Evolutionary conservation across 768 basidiomycete genomes (phyloP).

Genomic region (Russula compacta): DNA sequence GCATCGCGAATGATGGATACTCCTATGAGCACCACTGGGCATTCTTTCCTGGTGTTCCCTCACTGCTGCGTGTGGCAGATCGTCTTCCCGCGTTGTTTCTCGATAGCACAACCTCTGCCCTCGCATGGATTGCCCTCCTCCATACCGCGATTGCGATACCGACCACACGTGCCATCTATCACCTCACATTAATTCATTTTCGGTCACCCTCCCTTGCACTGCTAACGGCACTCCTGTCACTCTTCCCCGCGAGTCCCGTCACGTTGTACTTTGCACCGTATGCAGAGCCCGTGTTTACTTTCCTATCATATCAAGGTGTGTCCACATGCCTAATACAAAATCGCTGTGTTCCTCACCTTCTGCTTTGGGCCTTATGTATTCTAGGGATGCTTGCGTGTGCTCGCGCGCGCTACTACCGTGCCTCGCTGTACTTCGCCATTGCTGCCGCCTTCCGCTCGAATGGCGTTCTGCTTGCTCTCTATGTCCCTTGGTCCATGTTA

Average conservation of each 20-base stretch:
- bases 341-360: not conserved
- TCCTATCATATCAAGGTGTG: slow-evolving; percentile 64
- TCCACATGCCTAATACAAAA: slow-evolving; percentile 17
- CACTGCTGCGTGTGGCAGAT: slow-evolving; percentile 35
- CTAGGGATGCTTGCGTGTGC: slow-evolving; percentile 55
- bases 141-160: slow-evolving; percentile 32
- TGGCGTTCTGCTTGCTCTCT: slow-evolving; percentile 66
- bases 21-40: slow-evolving; percentile 79
- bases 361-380: not conserved
- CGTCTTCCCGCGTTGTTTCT: not conserved
- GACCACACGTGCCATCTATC: slow-evolving; percentile 41
- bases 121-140: slow-evolving; percentile 26
- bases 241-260: slow-evolving; percentile 74
- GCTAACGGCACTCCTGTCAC: slow-evolving; percentile 55
- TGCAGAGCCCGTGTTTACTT: slow-evolving; percentile 81
- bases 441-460: slow-evolving; percentile 70
- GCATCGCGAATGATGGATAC: slow-evolving; percentile 53
- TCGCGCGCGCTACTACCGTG: slow-evolving; percentile 39
- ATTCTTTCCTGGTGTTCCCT: slow-evolving; percentile 66
- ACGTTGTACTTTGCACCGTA: slow-evolving; percentile 66
- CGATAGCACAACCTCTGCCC: not conserved
- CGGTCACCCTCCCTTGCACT: slow-evolving; percentile 48
- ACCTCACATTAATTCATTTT: slow-evolving; percentile 51
- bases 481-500: slow-evolving; percentile 65
- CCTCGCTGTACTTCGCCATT: slow-evolving; percentile 52